phyloP scores from a whole-genome alignment of 2,329 filamentous ascomycete genomes.

The Knufia petricola region DNA sequence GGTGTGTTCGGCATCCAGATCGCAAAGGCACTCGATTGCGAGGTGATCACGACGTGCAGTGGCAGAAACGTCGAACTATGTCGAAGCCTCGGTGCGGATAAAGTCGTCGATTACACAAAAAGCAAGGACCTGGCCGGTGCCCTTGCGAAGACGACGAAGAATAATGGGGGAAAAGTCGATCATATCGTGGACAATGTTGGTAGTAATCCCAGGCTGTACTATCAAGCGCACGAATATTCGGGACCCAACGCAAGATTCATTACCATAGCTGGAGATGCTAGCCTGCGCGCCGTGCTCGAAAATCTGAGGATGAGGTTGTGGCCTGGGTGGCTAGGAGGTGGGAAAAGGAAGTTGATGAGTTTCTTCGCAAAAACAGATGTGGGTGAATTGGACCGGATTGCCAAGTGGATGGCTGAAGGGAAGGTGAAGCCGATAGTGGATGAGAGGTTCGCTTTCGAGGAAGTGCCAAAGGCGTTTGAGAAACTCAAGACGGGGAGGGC shows the following conservation, averaged over 20 bases:
- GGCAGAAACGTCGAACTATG: slow-evolving; percentile 48
- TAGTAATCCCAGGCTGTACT: slow-evolving; percentile 42
- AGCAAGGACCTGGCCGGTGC: neutral
- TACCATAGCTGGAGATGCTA: slow-evolving; percentile 31
- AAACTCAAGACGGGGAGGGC: slow-evolving; percentile 47
- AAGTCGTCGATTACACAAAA: slow-evolving; percentile 51
- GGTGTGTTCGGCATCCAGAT: slow-evolving; percentile 55
- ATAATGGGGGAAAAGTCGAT: slow-evolving; percentile 42
- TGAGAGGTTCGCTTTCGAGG: slow-evolving; percentile 45
- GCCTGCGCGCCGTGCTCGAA: slow-evolving; percentile 5
- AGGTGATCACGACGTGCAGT: slow-evolving; percentile 52
- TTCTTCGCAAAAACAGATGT: slow-evolving; percentile 30
- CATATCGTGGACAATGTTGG: slow-evolving; percentile 52
- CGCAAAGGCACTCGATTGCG: slow-evolving; percentile 50
- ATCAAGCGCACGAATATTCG: slow-evolving; percentile 43
- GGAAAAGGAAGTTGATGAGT: slow-evolving; percentile 31
- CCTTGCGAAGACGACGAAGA: slow-evolving; percentile 30
- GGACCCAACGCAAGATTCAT: slow-evolving; percentile 42
- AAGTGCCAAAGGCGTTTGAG: slow-evolving; percentile 49
- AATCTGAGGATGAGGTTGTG: slow-evolving; percentile 32
- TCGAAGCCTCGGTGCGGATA: slow-evolving; percentile 51
- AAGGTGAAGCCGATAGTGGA: slow-evolving; percentile 51
- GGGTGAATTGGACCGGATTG: slow-evolving; percentile 43
- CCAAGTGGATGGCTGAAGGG: slow-evolving; percentile 47
- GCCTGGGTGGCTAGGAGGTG: slow-evolving; percentile 43